Evolutionary conservation across 2,329 filamentous ascomycete species (phyloP).

Genomic region (Pyricularia pennisetigena): DNA sequence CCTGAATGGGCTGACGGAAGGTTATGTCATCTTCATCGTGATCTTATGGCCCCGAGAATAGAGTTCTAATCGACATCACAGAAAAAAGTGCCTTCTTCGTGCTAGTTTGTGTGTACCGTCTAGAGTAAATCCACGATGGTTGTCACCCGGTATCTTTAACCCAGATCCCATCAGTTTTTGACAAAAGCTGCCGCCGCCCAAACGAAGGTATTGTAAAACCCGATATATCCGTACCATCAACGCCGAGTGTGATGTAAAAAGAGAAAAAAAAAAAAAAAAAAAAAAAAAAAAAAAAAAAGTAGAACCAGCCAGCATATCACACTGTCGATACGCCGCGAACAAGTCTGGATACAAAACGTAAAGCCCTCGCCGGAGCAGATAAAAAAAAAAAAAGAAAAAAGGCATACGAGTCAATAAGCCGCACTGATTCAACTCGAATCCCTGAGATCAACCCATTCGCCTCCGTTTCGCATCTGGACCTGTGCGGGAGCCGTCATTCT

Average conservation of each 20-base stretch:
- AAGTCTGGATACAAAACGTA: background rate
- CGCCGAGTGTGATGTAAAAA: background rate
- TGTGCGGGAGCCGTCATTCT: slow-evolving; percentile 9
- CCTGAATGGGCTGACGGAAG: background rate
- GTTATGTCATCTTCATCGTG: background rate
- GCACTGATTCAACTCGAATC: background rate
- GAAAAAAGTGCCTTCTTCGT: background rate
- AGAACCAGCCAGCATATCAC: background rate
- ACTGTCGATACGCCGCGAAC: background rate
- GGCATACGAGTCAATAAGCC: background rate
- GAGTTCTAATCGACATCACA: background rate
- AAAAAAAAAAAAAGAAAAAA: background rate
- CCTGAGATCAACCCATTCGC: slow-evolving; percentile 19
- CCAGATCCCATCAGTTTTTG: background rate
- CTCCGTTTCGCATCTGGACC: slow-evolving; percentile 26
- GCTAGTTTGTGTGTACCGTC: background rate
- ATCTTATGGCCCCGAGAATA: background rate
- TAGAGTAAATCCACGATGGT: background rate
- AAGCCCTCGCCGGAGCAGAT: background rate
- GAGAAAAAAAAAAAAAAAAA: background rate
- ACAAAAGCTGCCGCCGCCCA: background rate
- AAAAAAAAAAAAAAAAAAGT: background rate
- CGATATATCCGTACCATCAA: background rate
- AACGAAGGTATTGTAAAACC: background rate
- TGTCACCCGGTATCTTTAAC: background rate